phyloP scores from a whole-genome alignment of 768 basidiomycete genomes.

The Boletus sp. region DNA sequence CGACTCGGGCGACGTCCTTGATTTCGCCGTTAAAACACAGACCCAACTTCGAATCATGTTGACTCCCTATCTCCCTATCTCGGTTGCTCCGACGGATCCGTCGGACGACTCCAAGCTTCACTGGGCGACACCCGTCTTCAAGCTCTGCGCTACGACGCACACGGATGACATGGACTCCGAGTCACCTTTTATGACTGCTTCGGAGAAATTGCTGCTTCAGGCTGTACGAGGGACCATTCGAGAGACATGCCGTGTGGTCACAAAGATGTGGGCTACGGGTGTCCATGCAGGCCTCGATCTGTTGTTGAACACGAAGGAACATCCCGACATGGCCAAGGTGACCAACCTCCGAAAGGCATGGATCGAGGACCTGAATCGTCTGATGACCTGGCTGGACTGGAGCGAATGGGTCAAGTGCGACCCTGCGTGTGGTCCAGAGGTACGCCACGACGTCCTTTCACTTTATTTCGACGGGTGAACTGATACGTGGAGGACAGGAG shows the following conservation, averaged over 20 bases:
- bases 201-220: constrained; percentile 28
- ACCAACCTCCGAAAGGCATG: constrained; percentile 28
- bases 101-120: neutral
- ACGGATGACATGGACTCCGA: constrained; percentile 11
- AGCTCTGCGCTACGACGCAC: constrained; percentile 30
- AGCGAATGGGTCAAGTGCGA: constrained; percentile 46
- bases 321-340: neutral
- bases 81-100: constrained; percentile 3
- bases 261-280: constrained; percentile 47
- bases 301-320: constrained; percentile 4
- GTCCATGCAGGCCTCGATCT: constrained; percentile 17
- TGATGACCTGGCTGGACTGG: constrained; percentile 55
- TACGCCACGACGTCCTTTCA: constrained; percentile 9
- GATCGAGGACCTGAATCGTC: constrained; percentile 29
- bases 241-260: constrained; percentile 47
- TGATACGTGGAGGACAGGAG: constrained; percentile 8
- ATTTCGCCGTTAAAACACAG: constrained; percentile 9
- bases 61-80: constrained; percentile 26
- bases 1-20: neutral
- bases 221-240: constrained; percentile 34
- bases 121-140: constrained; percentile 33
- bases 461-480: neutral
- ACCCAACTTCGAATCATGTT: constrained; percentile 27
- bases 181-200: constrained; percentile 19
- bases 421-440: constrained; percentile 46